phyloP scores from a whole-genome alignment of 2,329 filamentous ascomycete species.

The Zymoseptoria brevis region DNA sequence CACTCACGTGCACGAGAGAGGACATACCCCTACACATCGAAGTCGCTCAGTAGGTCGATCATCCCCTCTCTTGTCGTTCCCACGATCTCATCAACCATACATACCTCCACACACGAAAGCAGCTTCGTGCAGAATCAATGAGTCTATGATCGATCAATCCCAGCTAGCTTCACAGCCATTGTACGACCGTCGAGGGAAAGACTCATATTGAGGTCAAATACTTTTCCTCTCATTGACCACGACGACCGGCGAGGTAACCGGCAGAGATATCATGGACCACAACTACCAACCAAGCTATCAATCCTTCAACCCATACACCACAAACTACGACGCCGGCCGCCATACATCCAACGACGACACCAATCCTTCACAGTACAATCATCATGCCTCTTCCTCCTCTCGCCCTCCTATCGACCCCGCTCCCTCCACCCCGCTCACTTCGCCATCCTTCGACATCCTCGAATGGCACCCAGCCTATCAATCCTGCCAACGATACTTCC shows the following conservation, averaged over 20 bases:
- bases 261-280: neutral
- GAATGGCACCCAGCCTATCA: constrained; percentile 90
- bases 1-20: neutral
- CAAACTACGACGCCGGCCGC: neutral
- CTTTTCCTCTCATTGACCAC: no score
- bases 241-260: neutral
- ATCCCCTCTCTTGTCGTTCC: no score
- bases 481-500: constrained; percentile 81
- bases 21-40: no score
- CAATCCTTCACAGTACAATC: neutral
- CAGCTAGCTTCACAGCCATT: neutral
- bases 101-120: neutral
- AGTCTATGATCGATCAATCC: neutral
- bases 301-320: neutral
- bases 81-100: neutral
- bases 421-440: constrained; percentile 25
- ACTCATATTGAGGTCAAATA: no score
- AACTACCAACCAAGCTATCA: neutral
- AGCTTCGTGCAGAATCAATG: neutral
- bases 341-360: neutral
- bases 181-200: neutral
- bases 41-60: neutral
- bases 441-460: constrained; percentile 65
- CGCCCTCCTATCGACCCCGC: neutral
- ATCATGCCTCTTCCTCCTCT: neutral